Conservation (phyloP, 1,284 basidiomycete species). For the Marasmius oreades region DNA sequence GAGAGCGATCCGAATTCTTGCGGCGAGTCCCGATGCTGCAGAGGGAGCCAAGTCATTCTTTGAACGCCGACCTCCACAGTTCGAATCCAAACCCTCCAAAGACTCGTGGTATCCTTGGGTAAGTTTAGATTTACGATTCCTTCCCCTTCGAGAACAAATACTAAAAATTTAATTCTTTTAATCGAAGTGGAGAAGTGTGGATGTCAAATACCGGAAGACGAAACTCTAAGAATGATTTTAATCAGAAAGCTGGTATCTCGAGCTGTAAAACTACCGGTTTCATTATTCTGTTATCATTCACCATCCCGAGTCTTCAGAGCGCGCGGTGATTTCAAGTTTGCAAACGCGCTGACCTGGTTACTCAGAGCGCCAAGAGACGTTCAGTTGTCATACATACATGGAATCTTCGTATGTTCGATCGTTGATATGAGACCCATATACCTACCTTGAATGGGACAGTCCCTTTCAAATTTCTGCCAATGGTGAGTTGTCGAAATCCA, state of each 20-base stretch:
- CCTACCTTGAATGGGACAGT: too few species aligned
- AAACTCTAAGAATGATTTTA: background rate
- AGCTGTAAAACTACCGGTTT: background rate
- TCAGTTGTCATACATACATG: too few species aligned
- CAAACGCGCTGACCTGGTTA: too few species aligned
- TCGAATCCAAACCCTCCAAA: constrained; percentile 38
- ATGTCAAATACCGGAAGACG: constrained; percentile 5
- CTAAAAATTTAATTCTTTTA: background rate
- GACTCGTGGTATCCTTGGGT: constrained; percentile 51
- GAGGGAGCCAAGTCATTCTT: constrained; percentile 50
- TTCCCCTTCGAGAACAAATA: background rate
- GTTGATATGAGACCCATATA: too few species aligned
- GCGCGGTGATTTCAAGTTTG: too few species aligned
- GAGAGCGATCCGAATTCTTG: constrained; percentile 39
- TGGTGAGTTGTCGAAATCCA: too few species aligned
- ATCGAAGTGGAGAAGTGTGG: constrained; percentile 7
- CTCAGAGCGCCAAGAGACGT: too few species aligned
- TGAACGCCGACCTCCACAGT: constrained; percentile 41
- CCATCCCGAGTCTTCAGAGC: too few species aligned
- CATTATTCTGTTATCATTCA: background rate
- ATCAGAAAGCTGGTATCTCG: background rate
- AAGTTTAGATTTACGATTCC: constrained; percentile 11
- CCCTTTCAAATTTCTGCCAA: too few species aligned
- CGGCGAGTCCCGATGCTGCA: constrained; percentile 34
- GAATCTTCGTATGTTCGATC: too few species aligned